Base-by-base conservation (phyloP, 2,329 filamentous ascomycete species). In the Knufia petricola region DNA sequence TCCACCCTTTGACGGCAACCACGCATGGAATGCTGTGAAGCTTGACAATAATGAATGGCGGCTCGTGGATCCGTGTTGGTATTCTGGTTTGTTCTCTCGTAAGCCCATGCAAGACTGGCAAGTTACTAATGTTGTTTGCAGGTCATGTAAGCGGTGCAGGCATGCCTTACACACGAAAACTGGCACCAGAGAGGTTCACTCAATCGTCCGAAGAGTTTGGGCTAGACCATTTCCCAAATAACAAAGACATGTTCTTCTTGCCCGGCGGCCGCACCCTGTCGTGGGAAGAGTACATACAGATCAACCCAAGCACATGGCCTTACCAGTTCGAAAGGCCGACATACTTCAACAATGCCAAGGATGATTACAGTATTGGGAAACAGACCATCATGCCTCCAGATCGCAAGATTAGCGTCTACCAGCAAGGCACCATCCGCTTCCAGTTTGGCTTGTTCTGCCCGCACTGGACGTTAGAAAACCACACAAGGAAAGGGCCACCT, bases 1-100 rank as follows among this genome's bases (percentile, higher is more conserved):
- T 0, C 89, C 89, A 1, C 75, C 79, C 0, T 76, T 74, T 17
- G 70, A 81, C 46, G 68, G 77, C 0, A 73, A 78, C 1, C 90
- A 96, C 65, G 90, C 92, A 0, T 95, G 92, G 92, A 95, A 95
- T 60, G 89, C 85, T 0, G 87, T 95, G 4, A 77, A 80, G 45
- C 87, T 96, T 50, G 90, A 96, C 59, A 78, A 81, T 21, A 87
- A 86, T 1, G 78, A 81, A 55, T 96, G 90, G 90, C 95, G 95
- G 66, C 75, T 96, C 1, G 69, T 96, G 42, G 92, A 98, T 60
- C 68, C 84, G 0, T 96, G 90, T 63, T 98, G 92, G 92, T 28
- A 28, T 28, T 28, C 26, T 28, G 26, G 26, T 28, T 12, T 28
- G 6, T 28, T 28, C 26, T 28, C 26, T n/a, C n/a, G n/a, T n/a